These are phyloP conservation scores for Orbilia blumenaviensis DNA, from an alignment of 2,329 filamentous ascomycete genomes.

Conservation along the genomic window DNA sequence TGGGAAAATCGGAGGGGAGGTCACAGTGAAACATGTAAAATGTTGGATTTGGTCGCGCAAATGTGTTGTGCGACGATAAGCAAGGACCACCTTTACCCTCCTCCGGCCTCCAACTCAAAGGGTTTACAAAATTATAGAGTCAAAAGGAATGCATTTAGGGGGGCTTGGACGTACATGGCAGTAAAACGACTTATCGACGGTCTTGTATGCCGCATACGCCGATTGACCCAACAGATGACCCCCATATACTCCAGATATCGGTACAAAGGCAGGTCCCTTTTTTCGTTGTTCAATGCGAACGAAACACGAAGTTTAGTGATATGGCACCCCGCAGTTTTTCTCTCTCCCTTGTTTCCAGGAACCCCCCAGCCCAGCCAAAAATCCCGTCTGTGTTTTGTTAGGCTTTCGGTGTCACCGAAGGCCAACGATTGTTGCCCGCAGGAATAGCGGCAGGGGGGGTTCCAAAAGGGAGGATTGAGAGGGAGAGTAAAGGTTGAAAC, in stretches of 20 bases:
- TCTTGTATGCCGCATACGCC: constrained; percentile 61
- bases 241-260: constrained; percentile 60
- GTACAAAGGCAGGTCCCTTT: constrained; percentile 45
- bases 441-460: constrained; percentile 23
- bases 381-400: constrained; percentile 2
- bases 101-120: not conserved
- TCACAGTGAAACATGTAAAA: not conserved
- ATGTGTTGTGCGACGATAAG: constrained; percentile 17
- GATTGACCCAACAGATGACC: constrained; percentile 64
- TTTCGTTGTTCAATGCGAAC: constrained; percentile 2
- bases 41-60: constrained; percentile 62
- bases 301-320: constrained; percentile 10
- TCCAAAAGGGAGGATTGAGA: constrained; percentile 5
- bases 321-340: not conserved
- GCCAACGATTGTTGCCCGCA: constrained; percentile 41
- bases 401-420: constrained; percentile 53
- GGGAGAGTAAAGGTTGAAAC: constrained; percentile 15
- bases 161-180: constrained; percentile 62
- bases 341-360: not conserved
- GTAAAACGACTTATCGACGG: constrained; percentile 59
- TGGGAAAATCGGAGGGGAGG: not conserved
- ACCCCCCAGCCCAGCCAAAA: constrained; percentile 14
- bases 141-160: not conserved
- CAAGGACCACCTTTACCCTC: not conserved
- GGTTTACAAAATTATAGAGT: not conserved